Evolutionary conservation across 2,329 filamentous ascomycete genomes (phyloP), one percentile per base, ranked within the genome.

Genomic region (Didymellaceae sp.): DNA sequence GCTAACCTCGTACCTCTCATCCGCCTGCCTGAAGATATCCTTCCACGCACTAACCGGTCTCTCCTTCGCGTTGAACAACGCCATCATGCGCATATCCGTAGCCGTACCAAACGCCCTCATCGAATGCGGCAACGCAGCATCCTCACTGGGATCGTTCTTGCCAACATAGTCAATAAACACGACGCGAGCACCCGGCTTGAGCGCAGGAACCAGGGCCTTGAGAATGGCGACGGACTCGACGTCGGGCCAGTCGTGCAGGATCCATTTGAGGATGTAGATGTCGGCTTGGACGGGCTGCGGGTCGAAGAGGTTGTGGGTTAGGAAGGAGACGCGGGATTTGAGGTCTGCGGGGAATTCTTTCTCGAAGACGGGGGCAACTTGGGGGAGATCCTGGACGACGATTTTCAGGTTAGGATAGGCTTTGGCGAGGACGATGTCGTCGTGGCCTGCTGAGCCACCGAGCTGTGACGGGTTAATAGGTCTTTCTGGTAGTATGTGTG

Each of bases 191-290:
- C 84, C 78, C 1, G 80, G 77, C 66, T 85, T 81, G 42, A 86
- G 68, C 25, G 82, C 78, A 1, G 82, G 82, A 2, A 83, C 68
- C 7, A 86, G 72, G 16, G 76, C 77, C 52, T 75, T 74, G 28
- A 68, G 43, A n/a, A 71, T 65, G 4, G 56, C 50, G 16, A 68
- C 48, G 1, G 59, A 59, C 28, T 70, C 62, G 81, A 77, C 76
- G 11, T 82, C 82, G 0, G 82, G 79, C 72, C 83, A 84, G 70
- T 86, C 84, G 64, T 87, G 83, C 6, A 87, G 68, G 54, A 86
- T 84, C 76, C 79, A 80, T 38, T 82, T 80, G 67, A 85, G 79
- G 58, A 81, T 58, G 70, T 85, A 86, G 14, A 85, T 63, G 45
- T 68, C 66, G n/a, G 67, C 84, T 38, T 78, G 71, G 11, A 82